These are phyloP conservation scores for Chaetoscypha palmicola DNA, from an alignment of 2,329 filamentous ascomycete genomes.

Conservation along the genomic window DNA sequence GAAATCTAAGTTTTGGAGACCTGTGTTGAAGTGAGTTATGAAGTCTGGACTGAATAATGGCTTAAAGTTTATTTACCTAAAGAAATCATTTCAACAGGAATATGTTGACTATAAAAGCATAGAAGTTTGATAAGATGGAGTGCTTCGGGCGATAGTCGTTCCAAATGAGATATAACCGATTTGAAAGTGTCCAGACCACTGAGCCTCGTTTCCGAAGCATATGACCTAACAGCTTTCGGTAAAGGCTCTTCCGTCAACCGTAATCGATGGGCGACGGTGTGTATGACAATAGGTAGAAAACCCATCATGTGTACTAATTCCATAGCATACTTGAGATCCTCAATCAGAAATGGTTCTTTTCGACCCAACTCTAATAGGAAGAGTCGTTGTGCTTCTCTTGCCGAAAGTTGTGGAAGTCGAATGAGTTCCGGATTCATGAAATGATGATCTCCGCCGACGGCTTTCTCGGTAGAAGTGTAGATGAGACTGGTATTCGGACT, in stretches of 20 bases:
- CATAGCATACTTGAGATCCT: constrained; percentile 50
- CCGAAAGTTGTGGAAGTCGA: constrained; percentile 46
- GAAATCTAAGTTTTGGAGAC: constrained; percentile 40
- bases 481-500: constrained; percentile 56
- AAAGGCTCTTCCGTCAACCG: constrained; percentile 55
- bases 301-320: constrained; percentile 58
- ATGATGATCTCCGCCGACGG: constrained; percentile 45
- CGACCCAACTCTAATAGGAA: constrained; percentile 57
- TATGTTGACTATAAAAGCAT: constrained; percentile 56
- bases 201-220: constrained; percentile 48
- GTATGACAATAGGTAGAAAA: constrained; percentile 59
- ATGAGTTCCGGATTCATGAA: constrained; percentile 54
- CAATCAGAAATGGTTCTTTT: constrained; percentile 42
- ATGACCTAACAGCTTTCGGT: constrained; percentile 52
- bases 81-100: constrained; percentile 59
- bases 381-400: constrained; percentile 51
- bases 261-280: constrained; percentile 56
- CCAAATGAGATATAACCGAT: constrained; percentile 43
- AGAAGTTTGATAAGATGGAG: constrained; percentile 59
- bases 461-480: constrained; percentile 59
- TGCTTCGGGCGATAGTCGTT: constrained; percentile 43
- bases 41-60: background rate
- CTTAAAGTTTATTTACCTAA: no score
- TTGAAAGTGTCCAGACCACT: constrained; percentile 42
- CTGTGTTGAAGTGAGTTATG: constrained; percentile 25